Conservation (phyloP, 352 stramenopile genomes). For the Aphanomyces cochlioides region DNA sequence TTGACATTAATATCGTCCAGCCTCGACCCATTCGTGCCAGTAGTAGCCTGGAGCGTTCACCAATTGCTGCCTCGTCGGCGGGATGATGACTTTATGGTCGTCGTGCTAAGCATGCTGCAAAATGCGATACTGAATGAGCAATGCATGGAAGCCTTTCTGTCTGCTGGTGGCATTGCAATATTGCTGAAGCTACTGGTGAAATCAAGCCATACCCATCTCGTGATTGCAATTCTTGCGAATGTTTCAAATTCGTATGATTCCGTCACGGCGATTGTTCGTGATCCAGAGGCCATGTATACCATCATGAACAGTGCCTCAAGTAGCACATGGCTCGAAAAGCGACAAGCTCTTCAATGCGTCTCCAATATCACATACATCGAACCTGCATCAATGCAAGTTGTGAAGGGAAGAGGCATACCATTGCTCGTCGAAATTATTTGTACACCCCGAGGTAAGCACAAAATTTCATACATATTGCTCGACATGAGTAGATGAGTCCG, state of each 20-base stretch:
- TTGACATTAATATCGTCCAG: slow-evolving; percentile 2
- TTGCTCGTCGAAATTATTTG: not conserved
- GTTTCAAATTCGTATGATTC: not conserved
- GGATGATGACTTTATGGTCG: not conserved
- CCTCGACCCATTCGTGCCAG: not conserved
- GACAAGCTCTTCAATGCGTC: slow-evolving; percentile 2
- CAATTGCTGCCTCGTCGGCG: slow-evolving; percentile 6
- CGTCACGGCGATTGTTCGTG: not conserved
- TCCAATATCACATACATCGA: slow-evolving; percentile 18
- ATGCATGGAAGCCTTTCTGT: slow-evolving; percentile 11
- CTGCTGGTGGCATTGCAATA: slow-evolving; percentile 6
- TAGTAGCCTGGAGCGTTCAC: slow-evolving; percentile 10
- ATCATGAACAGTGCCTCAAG: not conserved
- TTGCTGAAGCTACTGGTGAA: slow-evolving; percentile 7
- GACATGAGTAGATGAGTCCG: not conserved
- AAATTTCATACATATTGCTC: not conserved
- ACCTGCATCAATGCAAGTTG: not conserved
- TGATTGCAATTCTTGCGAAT: not conserved
- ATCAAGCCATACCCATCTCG: not conserved
- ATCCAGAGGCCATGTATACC: not conserved
- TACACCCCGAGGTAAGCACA: not conserved
- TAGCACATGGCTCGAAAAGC: not conserved
- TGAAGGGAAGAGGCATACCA: slow-evolving; percentile 7
- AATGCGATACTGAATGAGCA: not conserved
- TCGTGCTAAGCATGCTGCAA: not conserved